These are phyloP conservation scores for Paraphoma sp. DNA, from an alignment of 2,329 filamentous ascomycete species.

Conservation along the genomic window DNA sequence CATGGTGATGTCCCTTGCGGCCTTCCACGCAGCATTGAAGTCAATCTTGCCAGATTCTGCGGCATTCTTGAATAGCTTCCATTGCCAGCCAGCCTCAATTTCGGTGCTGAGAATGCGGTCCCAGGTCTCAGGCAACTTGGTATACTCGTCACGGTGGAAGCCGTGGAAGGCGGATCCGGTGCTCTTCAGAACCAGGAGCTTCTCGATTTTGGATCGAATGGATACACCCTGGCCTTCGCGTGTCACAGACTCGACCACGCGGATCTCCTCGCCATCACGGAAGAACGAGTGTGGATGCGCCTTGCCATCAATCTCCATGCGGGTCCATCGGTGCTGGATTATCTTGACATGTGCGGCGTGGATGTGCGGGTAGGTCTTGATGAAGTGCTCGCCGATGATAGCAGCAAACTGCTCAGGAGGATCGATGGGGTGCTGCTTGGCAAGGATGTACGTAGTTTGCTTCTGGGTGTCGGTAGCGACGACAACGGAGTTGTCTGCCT, in stretches of 20 bases:
- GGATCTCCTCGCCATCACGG: constrained; percentile 86
- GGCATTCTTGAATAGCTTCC: constrained; percentile 73
- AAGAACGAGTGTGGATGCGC: constrained; percentile 95
- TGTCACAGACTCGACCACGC: constrained; percentile 77
- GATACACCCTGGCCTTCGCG: constrained; percentile 72
- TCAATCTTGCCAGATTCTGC: constrained; percentile 70
- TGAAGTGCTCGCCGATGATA: constrained; percentile 85
- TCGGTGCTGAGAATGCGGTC: constrained; percentile 96
- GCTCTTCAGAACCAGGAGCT: constrained; percentile 90
- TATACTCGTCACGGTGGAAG: constrained; percentile 92
- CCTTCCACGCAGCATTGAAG: constrained; percentile 81
- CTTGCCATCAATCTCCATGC: constrained; percentile 84
- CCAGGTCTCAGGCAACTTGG: constrained; percentile 87
- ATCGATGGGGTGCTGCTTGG: constrained; percentile 90
- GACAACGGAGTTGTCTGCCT: constrained; percentile 91
- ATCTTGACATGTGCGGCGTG: constrained; percentile 81
- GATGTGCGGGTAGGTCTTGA: constrained; percentile 88
- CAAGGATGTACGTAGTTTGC: constrained; percentile 88
- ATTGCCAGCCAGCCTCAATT: constrained; percentile 85
- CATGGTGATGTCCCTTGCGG: constrained; percentile 84
- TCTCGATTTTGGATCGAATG: constrained; percentile 78
- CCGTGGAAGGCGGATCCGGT: constrained; percentile 96
- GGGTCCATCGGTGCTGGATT: constrained; percentile 87
- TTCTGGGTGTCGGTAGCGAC: constrained; percentile 98
- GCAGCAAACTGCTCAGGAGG: constrained; percentile 92